phyloP scores from a whole-genome alignment of 768 basidiomycete genomes.

The Hypholoma fasciculare region DNA sequence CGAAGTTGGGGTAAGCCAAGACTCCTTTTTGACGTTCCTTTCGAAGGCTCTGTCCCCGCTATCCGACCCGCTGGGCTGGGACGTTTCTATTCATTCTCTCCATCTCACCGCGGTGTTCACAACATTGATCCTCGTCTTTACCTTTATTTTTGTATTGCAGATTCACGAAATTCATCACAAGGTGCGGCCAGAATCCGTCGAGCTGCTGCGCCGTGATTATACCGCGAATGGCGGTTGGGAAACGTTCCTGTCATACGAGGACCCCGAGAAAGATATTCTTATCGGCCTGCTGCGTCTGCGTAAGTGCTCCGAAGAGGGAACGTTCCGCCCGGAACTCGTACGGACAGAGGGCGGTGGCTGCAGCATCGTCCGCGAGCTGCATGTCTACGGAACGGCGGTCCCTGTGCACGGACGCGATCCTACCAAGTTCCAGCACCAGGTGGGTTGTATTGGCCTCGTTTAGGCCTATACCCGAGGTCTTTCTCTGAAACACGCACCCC shows the following conservation, averaged over 20 bases:
- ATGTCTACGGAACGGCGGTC: slow-evolving; percentile 98
- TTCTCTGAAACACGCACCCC: background rate
- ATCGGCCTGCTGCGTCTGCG: slow-evolving; percentile 89
- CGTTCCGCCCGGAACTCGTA: slow-evolving; percentile 92
- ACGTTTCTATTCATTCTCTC: background rate
- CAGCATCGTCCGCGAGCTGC: slow-evolving; percentile 93
- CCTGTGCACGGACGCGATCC: slow-evolving; percentile 97
- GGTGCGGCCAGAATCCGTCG: slow-evolving; percentile 92
- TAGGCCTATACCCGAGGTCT: background rate
- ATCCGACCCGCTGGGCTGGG: slow-evolving; percentile 1
- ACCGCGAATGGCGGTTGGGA: slow-evolving; percentile 99
- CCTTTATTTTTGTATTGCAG: slow-evolving; percentile 37
- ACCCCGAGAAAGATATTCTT: slow-evolving; percentile 95
- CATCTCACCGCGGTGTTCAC: slow-evolving; percentile 1
- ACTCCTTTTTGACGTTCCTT: background rate
- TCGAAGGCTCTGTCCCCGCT: slow-evolving; percentile 1
- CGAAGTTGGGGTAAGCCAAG: slow-evolving; percentile 86
- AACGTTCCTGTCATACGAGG: slow-evolving; percentile 98
- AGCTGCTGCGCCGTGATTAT: slow-evolving; percentile 94
- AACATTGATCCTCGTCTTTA: slow-evolving; percentile 5
- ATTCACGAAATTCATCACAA: slow-evolving; percentile 99
- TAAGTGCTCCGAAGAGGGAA: slow-evolving; percentile 96
- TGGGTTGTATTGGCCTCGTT: slow-evolving; percentile 20
- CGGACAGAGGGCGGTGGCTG: slow-evolving; percentile 73
- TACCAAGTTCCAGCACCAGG: slow-evolving; percentile 97